Base-by-base conservation (phyloP, 2,329 filamentous ascomycete species). In the Amphichorda felina region DNA sequence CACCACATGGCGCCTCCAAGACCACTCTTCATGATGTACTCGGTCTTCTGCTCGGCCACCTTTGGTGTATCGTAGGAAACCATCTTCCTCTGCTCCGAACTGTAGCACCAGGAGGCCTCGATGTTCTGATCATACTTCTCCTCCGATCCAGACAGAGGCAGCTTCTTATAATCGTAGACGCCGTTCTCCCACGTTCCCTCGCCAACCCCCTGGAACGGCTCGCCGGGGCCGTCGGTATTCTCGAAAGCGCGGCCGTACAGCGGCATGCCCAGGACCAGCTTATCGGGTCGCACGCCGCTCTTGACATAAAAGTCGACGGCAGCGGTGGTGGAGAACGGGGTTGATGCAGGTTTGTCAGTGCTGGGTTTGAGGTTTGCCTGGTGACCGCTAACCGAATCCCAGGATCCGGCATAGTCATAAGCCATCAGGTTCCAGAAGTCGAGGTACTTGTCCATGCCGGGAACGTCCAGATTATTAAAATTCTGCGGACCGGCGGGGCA, bases 1-100 rank as follows among this genome's bases (percentile, higher is more conserved):
- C 87, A 94, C 86, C 86, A 96, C 88, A 96, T 95, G n/a, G 72
- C 85, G 14, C 89, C 89, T 2, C 87, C 88, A 0, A 95, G 68
- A 0, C 73, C 66, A 30, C 69, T 62, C 15, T 71, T 54, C 50
- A 66, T 71, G 50, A 95, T 73, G 53, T 77, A 94, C 9, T 72
- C 61, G 2, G 78, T 76, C 64, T 95, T 96, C 44, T 60, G 53
- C 44, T 64, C 63, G 4, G 77, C 80, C 54, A 87, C 74, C 3
- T 64, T 59, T 1, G 76, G 70, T 2, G 75, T 89, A 51, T 87
- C 82, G 52, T 94, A 96, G 30, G 72, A 81, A 35, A 96, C 71
- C 64, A 96, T 72, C 38, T 72, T 76, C 40, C 69, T 68, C 21
- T 66, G 66, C 1, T 49, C 56, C 0, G 68, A 55, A 50, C 87